Evolutionary conservation across 2,329 filamentous ascomycete species (phyloP).

Genomic region (Clonostachys rhizophaga): DNA sequence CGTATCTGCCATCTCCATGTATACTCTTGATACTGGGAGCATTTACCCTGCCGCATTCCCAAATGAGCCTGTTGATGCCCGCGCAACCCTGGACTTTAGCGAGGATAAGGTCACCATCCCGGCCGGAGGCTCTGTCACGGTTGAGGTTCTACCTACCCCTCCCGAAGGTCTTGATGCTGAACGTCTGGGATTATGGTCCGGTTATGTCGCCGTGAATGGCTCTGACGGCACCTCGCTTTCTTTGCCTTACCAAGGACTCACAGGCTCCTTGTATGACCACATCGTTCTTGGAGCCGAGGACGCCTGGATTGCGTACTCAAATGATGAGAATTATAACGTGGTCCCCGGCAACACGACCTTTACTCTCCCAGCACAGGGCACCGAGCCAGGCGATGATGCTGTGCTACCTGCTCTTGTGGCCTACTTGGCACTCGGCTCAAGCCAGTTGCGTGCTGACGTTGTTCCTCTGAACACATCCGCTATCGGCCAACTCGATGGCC

Average conservation of each 20-base stretch:
- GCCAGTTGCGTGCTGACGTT: slow-evolving; percentile 35
- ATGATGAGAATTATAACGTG: slow-evolving; percentile 16
- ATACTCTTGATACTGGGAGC: slow-evolving; percentile 31
- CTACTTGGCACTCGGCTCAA: slow-evolving; percentile 37
- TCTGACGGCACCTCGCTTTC: slow-evolving; percentile 25
- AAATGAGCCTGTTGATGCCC: slow-evolving; percentile 31
- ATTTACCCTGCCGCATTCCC: slow-evolving; percentile 36
- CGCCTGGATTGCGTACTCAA: slow-evolving; percentile 26
- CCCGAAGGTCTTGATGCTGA: slow-evolving; percentile 13
- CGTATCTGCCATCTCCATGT: slow-evolving; percentile 45
- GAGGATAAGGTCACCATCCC: slow-evolving; percentile 35
- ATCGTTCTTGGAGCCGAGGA: slow-evolving; percentile 16
- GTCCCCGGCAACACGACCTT: slow-evolving; percentile 30
- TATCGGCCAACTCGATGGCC: slow-evolving; percentile 35
- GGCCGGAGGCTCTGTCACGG: slow-evolving; percentile 32
- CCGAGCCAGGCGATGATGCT: background rate
- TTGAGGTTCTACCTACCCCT: slow-evolving; percentile 36
- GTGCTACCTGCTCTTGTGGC: background rate
- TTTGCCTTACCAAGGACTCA: slow-evolving; percentile 32
- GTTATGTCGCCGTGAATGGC: slow-evolving; percentile 32
- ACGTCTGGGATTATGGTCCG: slow-evolving; percentile 34
- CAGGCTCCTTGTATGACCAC: slow-evolving; percentile 20
- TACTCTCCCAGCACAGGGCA: slow-evolving; percentile 32
- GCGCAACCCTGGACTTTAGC: slow-evolving; percentile 36
- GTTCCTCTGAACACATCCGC: slow-evolving; percentile 22